Evolutionary conservation across 805 yeast genomes (phyloP), one percentile per base, ranked within the genome.

Genomic region (Sugiyamaella americana): DNA sequence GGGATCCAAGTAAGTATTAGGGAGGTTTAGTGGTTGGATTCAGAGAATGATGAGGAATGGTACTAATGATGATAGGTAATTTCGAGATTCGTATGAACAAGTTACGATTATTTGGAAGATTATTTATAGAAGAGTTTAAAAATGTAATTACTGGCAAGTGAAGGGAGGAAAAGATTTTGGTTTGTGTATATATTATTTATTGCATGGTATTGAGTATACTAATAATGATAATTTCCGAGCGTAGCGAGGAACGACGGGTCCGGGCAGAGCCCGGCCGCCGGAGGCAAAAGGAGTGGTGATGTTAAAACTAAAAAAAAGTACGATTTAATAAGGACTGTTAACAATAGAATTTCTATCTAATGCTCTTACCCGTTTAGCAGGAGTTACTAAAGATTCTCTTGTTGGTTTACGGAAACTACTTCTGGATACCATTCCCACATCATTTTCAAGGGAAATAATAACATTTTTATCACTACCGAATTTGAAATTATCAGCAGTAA

Each of bases 401-500:
- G 75, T 71, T 3, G 89, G 84, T 49, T 69, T 70, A 49, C 72
- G 72, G 67, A 87, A 78, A 2, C 78, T 74, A 46, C 69, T 71
- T 56, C 76, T 78, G 47, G 75, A 75, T 4, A 80, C 80, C 76
- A 86, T 72, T 1, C 83, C 78, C 26, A 87, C 88, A 58, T 87
- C 91, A 59, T 87, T 79, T 47, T 79, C 80, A 53, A 82, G 67
- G 1, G 95, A 85, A 42, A 87, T 73, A 49, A 86, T 76, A 43
- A 87, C 83, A 44, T 82, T 78, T 56, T 76, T 73, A 53, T 80
- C 81, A 17, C 85, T 75, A 21, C 87, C 87, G 61, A 77, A 85
- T 59, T 76, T 76, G 74, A 87, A 88, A 59, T 83, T 82, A 57
- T 86, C 91, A 37, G 84, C 87, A 46, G 85, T 76, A 49, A 87